These are phyloP conservation scores for Yamadazyma diospyri DNA, from an alignment of 1,139 yeast genomes.

Conservation along the genomic window DNA sequence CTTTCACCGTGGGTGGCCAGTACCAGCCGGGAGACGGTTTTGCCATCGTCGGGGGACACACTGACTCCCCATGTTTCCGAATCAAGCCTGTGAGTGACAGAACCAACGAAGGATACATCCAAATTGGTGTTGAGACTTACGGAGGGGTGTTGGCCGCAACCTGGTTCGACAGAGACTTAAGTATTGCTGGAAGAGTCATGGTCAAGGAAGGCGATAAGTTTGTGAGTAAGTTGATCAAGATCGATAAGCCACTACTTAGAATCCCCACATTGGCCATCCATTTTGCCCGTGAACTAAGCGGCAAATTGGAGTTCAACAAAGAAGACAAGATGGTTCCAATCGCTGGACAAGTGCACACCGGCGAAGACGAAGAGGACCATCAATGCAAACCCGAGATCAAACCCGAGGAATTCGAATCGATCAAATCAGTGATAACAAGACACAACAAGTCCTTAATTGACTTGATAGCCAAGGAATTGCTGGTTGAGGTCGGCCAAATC, in stretches of 20 bases:
- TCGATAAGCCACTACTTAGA: constrained; percentile 79
- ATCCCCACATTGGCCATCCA: constrained; percentile 96
- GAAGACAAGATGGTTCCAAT: constrained; percentile 87
- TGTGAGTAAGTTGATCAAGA: constrained; percentile 68
- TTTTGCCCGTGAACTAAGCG: constrained; percentile 70
- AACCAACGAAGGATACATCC: constrained; percentile 71
- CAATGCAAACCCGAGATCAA: constrained; percentile 46
- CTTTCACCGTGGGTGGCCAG: constrained; percentile 74
- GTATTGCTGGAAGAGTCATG: constrained; percentile 83
- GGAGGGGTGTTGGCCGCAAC: constrained; percentile 95
- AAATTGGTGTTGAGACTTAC: constrained; percentile 89
- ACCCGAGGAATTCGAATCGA: constrained; percentile 59
- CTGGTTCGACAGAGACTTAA: constrained; percentile 91
- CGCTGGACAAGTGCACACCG: constrained; percentile 60
- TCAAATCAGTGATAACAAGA: constrained; percentile 63
- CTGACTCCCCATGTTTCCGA: constrained; percentile 90
- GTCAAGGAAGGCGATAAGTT: constrained; percentile 40
- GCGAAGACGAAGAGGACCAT: constrained; percentile 17
- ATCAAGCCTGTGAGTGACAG: constrained; percentile 87
- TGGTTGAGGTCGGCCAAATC: constrained; percentile 48
- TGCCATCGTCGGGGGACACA: constrained; percentile 89
- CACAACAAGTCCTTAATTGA: constrained; percentile 71
- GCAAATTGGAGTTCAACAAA: constrained; percentile 83
- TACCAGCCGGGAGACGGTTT: constrained; percentile 82
- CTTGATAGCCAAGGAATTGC: constrained; percentile 63